Evolutionary conservation across 1,284 basidiomycete genomes (phyloP), one percentile per base, ranked within the genome.

Genomic region (Rhizoctonia solani): DNA sequence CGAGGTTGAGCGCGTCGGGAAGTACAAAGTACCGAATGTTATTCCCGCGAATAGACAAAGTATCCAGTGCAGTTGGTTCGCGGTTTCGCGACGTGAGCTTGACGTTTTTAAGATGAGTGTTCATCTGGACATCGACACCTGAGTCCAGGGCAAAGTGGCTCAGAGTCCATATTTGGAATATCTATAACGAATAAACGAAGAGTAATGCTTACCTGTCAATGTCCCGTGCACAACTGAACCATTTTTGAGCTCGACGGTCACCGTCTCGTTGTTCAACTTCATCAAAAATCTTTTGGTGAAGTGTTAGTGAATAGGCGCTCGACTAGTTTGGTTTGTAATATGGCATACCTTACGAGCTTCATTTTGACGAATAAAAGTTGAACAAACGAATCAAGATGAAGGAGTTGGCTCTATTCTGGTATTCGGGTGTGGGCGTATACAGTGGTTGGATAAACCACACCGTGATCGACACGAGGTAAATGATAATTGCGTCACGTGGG

Each of bases 211-310:
- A 95, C 95, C 95, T 34, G 95, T 98, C 77, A 99, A 98, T 25
- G 96, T 99, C 16, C 96, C 96, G 75, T 97, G 92, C 29, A 99
- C 89, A 67, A 95, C 81, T 0, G 94, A 94, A 47, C 96, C 96
- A 73, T 99, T 98, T 82, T 99, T 99, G 74, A 99, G 86, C 82
- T 99, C 95, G 77, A 99, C 88, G 72, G 95, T 94, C 73, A 98
- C 95, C 73, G 95, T 96, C 85, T 99, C 96, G 79, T 98, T 98
- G 86, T 98, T 97, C 80, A 99, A 82, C 85, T 98, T 99, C 96
- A 98, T 98, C 84, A 98, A 86, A 81, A 98, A 96, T 78, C 94
- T 96, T 76, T 21, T 3, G 30, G 9, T 25, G 5, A 9, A 3
- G 21, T 29, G 27, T 42, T 11, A 32, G 25, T 53, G 30, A 61